Evolutionary conservation across 768 basidiomycete species (phyloP), one percentile per base, ranked within the genome.

Genomic region (Plicaturopsis crispa): DNA sequence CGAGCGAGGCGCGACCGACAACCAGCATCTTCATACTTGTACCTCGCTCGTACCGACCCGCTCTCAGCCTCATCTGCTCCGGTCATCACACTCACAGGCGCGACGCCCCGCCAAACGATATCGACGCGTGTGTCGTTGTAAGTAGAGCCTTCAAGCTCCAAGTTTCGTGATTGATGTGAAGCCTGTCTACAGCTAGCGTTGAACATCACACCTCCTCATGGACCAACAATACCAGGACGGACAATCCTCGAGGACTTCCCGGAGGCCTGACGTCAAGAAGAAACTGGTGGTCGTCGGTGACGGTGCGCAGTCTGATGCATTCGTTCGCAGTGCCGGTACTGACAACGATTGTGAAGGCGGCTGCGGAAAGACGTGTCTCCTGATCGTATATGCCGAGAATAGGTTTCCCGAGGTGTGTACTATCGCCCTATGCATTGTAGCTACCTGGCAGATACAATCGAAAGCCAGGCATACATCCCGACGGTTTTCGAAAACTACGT

Each of bases 301-400:
- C 58, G 87, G 87, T 82, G 60, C 67, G 72, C 61, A 63, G 48
- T 44, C 46, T 40, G 46, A 40, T 49, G 40, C 43, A 41, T 45
- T 54, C 51, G 56, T 51, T 48, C 40, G 46, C 54, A 33, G 30
- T 46, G 39, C 42, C 35, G 47, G 41, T 49, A 42, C 56, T 52
- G 47, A 53, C 53, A 45, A 30, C 48, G 28, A 22, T 17, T 17
- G 17, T 17, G 28, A 54, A 84, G 82, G 84, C 61, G 84, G 85
- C 43, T 88, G 86, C 55, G 86, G 85, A 53, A 89, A 94, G 77
- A 96, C 92, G 33, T 94, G 92, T 73, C 72, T 94, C 43, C 77
- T 96, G 50, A 96, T 96, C 52, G 91, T 93, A 24, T 96, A 96
- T 55, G 91, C 92, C 17, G 89, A 94, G 63, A 96, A 94, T 58